Conservation (phyloP, 83 land plant species). For the Thuja plicata region DNA sequence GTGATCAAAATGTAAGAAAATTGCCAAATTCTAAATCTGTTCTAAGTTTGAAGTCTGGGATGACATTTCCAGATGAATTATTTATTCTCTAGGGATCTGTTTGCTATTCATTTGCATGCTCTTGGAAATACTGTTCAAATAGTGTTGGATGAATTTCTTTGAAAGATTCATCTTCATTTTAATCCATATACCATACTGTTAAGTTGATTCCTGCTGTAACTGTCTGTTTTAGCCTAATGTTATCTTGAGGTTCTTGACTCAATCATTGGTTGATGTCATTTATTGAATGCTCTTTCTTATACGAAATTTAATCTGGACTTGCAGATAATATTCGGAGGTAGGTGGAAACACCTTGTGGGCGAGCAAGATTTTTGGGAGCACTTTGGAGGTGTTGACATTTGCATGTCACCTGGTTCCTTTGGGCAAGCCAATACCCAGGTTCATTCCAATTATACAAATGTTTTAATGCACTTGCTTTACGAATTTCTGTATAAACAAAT, state of each 20-base stretch:
- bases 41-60: background rate
- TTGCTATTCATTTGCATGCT: background rate
- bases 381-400: slow-evolving; percentile 87
- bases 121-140: background rate
- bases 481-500: background rate
- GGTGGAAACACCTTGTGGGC: slow-evolving; percentile 92
- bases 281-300: background rate
- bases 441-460: background rate
- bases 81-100: background rate
- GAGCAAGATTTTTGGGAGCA: slow-evolving; percentile 93
- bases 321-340: slow-evolving; percentile 91
- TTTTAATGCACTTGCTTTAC: background rate
- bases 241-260: background rate
- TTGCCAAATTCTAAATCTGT: background rate
- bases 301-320: background rate
- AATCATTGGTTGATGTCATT: background rate
- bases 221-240: background rate
- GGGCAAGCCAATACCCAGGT: slow-evolving; percentile 97
- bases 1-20: background rate
- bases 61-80: background rate
- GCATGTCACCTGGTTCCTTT: slow-evolving; percentile 90
- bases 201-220: background rate
- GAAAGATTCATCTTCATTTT: background rate
- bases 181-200: background rate
- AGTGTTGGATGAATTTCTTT: background rate